Conservation (phyloP, 2,329 filamentous ascomycete species). For the Colletotrichum higginsianum region DNA sequence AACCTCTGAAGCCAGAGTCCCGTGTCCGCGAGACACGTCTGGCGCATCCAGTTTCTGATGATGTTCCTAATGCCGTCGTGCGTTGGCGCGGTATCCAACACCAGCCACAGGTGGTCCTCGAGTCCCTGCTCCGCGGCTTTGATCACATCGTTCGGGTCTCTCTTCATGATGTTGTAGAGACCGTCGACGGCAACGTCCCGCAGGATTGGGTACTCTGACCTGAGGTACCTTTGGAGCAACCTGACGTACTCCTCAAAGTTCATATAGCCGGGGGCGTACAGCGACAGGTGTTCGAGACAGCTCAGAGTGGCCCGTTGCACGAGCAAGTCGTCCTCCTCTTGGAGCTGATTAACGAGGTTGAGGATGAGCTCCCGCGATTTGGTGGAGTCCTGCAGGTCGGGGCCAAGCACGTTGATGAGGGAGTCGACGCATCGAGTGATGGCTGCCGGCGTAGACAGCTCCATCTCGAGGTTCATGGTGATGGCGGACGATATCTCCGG, state of each 20-base stretch:
- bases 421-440: conserved; percentile 92
- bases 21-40: conserved; percentile 87
- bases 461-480: conserved; percentile 91
- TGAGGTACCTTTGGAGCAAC: conserved; percentile 83
- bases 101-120: conserved; percentile 93
- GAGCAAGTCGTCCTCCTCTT: conserved; percentile 73
- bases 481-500: conserved; percentile 83
- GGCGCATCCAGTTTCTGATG: conserved; percentile 92
- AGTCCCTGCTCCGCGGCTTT: conserved; percentile 81
- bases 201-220: conserved; percentile 77
- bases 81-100: conserved; percentile 82
- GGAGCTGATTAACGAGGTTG: conserved; percentile 86
- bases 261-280: conserved; percentile 92
- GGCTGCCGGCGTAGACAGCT: conserved; percentile 84
- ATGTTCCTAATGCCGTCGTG: conserved; percentile 89
- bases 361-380: conserved; percentile 95
- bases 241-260: conserved; percentile 88
- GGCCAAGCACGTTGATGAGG: conserved; percentile 95
- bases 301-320: conserved; percentile 83
- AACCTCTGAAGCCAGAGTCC: conserved; percentile 90
- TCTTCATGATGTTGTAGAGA: conserved; percentile 94
- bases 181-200: conserved; percentile 88
- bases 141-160: conserved; percentile 87
- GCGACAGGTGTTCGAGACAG: conserved; percentile 90
- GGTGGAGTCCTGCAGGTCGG: conserved; percentile 91